phyloP scores from a whole-genome alignment of 805 yeast species.

The Candida maesae region DNA sequence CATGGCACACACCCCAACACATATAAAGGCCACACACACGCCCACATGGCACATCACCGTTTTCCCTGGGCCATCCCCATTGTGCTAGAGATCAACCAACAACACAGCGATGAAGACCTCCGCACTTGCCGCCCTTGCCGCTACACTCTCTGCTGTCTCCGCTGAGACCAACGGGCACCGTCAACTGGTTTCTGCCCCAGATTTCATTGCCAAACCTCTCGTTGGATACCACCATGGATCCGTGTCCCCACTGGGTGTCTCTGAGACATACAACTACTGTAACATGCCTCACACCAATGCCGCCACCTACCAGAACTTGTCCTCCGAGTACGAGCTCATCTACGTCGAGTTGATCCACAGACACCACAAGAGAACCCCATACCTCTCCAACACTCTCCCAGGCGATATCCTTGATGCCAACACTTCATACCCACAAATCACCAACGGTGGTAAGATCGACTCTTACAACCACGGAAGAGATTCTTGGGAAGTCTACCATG shows the following conservation, averaged over 20 bases:
- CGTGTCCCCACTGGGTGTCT: slow-evolving; percentile 18
- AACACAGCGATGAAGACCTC: neutral
- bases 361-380: slow-evolving; percentile 42
- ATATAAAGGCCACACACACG: too few species aligned
- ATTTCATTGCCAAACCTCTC: slow-evolving; percentile 18
- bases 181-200: slow-evolving; percentile 16
- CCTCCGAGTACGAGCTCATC: slow-evolving; percentile 27
- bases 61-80: neutral
- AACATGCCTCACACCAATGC: slow-evolving; percentile 41
- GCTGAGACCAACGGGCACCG: slow-evolving; percentile 14
- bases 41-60: too few species aligned
- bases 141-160: neutral
- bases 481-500: slow-evolving; percentile 35
- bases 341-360: slow-evolving; percentile 41
- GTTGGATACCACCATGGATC: slow-evolving; percentile 25
- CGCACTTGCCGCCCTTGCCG: slow-evolving; percentile 2
- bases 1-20: too few species aligned
- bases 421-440: slow-evolving; percentile 35
- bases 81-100: neutral
- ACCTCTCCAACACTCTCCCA: slow-evolving; percentile 34
- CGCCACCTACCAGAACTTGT: slow-evolving; percentile 28
- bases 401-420: slow-evolving; percentile 29
- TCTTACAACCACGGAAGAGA: slow-evolving; percentile 38
- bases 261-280: slow-evolving; percentile 40
- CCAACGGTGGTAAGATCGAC: slow-evolving; percentile 38